Percentiles rank a stretch among this genome's conserved stretches.
Conservation (phyloP, 208 protist species). For the Herpetomonas tarakana region DNA sequence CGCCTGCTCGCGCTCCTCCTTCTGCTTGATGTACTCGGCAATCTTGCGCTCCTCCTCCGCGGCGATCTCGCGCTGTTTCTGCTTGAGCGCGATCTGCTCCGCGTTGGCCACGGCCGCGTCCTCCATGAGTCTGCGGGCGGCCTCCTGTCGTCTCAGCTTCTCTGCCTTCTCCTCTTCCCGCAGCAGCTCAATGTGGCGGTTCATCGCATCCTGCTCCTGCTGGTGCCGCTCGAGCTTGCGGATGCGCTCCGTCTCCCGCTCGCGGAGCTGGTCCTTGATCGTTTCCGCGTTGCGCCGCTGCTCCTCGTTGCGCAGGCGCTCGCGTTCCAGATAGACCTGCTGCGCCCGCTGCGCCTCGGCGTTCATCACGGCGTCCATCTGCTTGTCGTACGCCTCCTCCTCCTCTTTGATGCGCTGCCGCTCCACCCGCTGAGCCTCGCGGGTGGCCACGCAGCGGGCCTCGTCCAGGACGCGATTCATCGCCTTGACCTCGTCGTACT, state of each 20-base stretch:
- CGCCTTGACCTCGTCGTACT: constrained; percentile 90
- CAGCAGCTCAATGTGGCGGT: constrained; percentile 82
- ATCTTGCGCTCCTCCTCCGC: constrained; percentile 88
- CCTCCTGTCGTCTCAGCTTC: constrained; percentile 75
- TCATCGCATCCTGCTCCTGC: constrained; percentile 93
- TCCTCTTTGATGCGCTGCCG: constrained; percentile 58
- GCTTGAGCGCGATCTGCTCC: constrained; percentile 91
- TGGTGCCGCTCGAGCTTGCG: constrained; percentile 87
- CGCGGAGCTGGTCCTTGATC: constrained; percentile 89
- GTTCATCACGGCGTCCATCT: constrained; percentile 83
- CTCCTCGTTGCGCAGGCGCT: constrained; percentile 78
- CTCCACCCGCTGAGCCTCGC: constrained; percentile 89
- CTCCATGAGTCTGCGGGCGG: constrained; percentile 80
- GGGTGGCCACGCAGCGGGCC: constrained; percentile 88
- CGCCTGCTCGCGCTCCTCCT: constrained; percentile 86
- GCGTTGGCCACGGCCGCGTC: constrained; percentile 92
- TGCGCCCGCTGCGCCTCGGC: constrained; percentile 84
- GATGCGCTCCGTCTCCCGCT: constrained; percentile 86
- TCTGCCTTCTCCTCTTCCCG: constrained; percentile 87
- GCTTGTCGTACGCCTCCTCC: constrained; percentile 56
- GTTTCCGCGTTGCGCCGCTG: constrained; percentile 71
- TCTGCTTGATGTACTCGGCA: constrained; percentile 82
- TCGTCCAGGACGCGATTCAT: constrained; percentile 93
- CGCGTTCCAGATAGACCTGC: constrained; percentile 89
- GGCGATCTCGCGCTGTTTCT: constrained; percentile 64